Percentiles rank a stretch among this genome's conserved stretches.
Evolutionary conservation across 768 basidiomycete genomes (phyloP).

Genomic region (Pleurotus ostreatus): DNA sequence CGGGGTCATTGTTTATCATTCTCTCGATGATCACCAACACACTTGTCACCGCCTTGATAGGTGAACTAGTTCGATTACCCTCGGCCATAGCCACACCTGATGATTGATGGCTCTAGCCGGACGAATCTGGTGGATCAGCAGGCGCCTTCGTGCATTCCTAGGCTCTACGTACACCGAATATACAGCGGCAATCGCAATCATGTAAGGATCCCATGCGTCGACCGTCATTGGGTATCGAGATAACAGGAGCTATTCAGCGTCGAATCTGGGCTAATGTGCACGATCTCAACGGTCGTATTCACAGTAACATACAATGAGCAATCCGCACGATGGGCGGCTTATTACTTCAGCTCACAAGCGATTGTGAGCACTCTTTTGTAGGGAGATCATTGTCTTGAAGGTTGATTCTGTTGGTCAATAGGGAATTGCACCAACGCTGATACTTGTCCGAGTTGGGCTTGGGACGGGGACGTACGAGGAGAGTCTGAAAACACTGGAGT

Average conservation of each 20-base stretch:
- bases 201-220: background rate
- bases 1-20: background rate
- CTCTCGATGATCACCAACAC: background rate
- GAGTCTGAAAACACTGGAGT: background rate
- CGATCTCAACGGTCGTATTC: background rate
- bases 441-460: background rate
- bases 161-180: background rate
- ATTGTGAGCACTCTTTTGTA: background rate
- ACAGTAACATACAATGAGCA: background rate
- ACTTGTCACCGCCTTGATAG: background rate
- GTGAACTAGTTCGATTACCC: background rate
- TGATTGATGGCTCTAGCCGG: background rate
- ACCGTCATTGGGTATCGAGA: too few relatives aligned
- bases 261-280: background rate
- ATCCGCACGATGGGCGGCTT: background rate
- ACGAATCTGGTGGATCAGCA: slow-evolving; percentile 4
- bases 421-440: slow-evolving; percentile 1
- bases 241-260: background rate
- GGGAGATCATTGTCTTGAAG: background rate
- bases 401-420: background rate
- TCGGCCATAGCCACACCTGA: background rate
- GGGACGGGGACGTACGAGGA: background rate
- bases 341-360: background rate
- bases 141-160: background rate
- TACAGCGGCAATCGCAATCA: background rate